Conservation (phyloP, 768 basidiomycete genomes). For the Suillus spraguei region DNA sequence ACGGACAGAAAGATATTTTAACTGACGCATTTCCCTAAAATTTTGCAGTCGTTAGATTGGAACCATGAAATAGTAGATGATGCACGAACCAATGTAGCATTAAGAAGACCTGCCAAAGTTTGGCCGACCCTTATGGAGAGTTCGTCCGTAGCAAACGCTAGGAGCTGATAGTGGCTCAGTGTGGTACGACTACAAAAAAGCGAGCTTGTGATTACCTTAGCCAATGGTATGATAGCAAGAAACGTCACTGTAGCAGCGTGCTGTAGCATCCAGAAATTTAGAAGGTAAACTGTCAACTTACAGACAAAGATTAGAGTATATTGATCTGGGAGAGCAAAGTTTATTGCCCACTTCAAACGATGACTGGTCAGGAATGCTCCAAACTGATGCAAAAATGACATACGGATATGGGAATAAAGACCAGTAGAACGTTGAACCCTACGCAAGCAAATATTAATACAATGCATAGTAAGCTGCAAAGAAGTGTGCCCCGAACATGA, state of each 20-base stretch:
- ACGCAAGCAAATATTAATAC: slow-evolving; percentile 11
- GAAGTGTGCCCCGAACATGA: slow-evolving; percentile 51
- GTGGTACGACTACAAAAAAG: not conserved
- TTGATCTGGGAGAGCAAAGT: slow-evolving; percentile 54
- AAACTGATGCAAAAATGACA: slow-evolving; percentile 23
- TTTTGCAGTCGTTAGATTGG: slow-evolving; percentile 4
- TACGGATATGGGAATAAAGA: slow-evolving; percentile 73
- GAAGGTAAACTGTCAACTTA: slow-evolving; percentile 35
- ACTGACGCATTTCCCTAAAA: slow-evolving; percentile 35
- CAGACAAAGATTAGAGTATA: slow-evolving; percentile 75
- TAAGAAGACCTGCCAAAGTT: slow-evolving; percentile 81
- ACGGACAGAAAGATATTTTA: not conserved
- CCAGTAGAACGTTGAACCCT: slow-evolving; percentile 74
- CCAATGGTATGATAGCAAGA: slow-evolving; percentile 82
- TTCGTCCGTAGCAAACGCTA: slow-evolving; percentile 87
- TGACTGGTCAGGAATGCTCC: slow-evolving; percentile 7
- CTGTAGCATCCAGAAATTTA: slow-evolving; percentile 2
- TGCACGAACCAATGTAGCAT: slow-evolving; percentile 73
- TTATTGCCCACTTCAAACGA: slow-evolving; percentile 63
- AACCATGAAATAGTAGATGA: slow-evolving; percentile 4
- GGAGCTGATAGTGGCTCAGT: slow-evolving; percentile 44
- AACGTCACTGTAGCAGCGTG: slow-evolving; percentile 58
- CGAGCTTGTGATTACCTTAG: slow-evolving; percentile 52
- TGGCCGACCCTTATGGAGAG: slow-evolving; percentile 81
- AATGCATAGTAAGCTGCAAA: not conserved